These are phyloP conservation scores for Populus tremula DNA, from an alignment of 345 rosid genomes.

Conservation along the genomic window DNA sequence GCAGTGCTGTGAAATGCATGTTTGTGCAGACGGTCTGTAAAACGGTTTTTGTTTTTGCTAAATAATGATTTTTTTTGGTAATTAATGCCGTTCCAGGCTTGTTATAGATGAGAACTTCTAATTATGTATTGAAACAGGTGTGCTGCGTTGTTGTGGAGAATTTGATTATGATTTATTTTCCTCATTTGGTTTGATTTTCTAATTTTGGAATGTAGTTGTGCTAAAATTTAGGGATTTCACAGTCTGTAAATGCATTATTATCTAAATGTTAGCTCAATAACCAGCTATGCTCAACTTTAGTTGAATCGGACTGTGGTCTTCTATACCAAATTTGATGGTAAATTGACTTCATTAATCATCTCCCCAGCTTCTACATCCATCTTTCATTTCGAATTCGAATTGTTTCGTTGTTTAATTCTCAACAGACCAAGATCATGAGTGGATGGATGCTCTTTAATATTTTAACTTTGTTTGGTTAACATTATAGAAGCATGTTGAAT, in stretches of 20 bases:
- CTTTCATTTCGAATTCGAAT: neutral
- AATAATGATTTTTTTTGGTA: neutral
- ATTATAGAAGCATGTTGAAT: neutral
- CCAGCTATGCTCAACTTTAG: neutral
- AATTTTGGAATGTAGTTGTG: neutral
- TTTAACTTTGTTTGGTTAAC: neutral
- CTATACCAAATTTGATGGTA: neutral
- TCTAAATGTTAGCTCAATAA: neutral
- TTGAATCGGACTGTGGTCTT: neutral
- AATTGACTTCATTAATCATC: neutral
- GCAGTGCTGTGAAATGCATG: neutral
- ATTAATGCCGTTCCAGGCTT: neutral
- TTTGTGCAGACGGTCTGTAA: neutral
- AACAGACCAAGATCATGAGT: neutral
- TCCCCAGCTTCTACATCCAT: neutral
- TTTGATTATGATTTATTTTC: neutral
- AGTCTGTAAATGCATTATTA: neutral
- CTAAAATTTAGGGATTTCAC: neutral
- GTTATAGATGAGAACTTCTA: neutral
- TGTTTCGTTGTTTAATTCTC: neutral
- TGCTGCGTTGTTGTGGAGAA: neutral
- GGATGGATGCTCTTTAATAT: neutral
- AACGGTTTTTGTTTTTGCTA: neutral
- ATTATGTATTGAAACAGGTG: neutral
- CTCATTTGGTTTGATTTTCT: neutral